A percentile compares a stretch with the other conserved stretches of the same genome.
Evolutionary conservation across 805 yeast genomes (phyloP).

Genomic region (Hanseniaspora occidentalis): DNA sequence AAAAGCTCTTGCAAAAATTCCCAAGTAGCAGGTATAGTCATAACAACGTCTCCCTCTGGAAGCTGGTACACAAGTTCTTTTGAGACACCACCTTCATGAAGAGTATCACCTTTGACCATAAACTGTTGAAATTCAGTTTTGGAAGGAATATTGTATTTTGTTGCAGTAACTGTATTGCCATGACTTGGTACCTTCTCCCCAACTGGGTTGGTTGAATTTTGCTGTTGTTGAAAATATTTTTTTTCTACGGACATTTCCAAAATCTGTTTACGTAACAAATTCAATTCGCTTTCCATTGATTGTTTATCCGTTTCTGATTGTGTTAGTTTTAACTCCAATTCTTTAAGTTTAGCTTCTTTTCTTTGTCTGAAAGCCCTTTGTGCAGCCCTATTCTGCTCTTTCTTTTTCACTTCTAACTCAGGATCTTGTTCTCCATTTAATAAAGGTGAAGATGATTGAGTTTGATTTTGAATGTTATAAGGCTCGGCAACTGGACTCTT

Average conservation of each 20-base stretch:
- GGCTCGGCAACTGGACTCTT: neutral
- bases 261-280: conserved; percentile 40
- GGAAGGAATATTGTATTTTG: conserved; percentile 21
- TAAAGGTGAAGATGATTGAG: too few relatives aligned
- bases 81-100: neutral
- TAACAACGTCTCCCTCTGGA: conserved; percentile 33
- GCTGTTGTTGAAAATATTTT: conserved; percentile 32
- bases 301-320: conserved; percentile 45
- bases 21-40: conserved; percentile 76
- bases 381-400: conserved; percentile 77
- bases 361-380: conserved; percentile 81
- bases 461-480: neutral
- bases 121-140: conserved; percentile 17
- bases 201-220: conserved; percentile 1
- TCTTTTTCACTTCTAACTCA: conserved; percentile 45
- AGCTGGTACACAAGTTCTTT: conserved; percentile 1
- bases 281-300: conserved; percentile 41
- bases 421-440: too few relatives aligned
- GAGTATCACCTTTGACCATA: conserved; percentile 7
- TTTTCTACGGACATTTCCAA: conserved; percentile 50
- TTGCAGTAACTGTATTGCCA: neutral
- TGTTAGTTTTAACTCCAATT: conserved; percentile 45
- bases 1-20: conserved; percentile 51
- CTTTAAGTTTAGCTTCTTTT: conserved; percentile 59
- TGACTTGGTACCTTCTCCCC: neutral